Base-by-base conservation (phyloP, 768 basidiomycete species). In the Panaeolus papilionaceus region DNA sequence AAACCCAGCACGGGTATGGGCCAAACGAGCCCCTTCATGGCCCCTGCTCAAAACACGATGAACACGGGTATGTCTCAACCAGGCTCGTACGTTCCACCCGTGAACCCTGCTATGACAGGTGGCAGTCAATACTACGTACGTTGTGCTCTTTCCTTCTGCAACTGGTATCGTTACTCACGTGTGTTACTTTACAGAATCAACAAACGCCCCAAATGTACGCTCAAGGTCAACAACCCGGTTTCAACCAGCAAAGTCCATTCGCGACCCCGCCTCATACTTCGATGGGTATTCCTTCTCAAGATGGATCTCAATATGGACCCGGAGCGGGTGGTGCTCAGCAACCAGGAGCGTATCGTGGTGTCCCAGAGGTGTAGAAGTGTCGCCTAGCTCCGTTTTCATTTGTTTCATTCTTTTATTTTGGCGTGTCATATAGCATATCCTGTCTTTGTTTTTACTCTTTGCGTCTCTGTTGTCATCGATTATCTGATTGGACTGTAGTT, bases 111-210 rank as follows among this genome's bases (percentile, higher is more conserved):
- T 18, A 44, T 20, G 3, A 64, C 54, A 23, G 63, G 54, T 33
- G 26, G 28, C 37, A 58, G 26, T 12, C 47, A 51, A 26, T 58
- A 80, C 61, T 84, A 85, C 67, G 84, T 85, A 71, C 74, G 82
- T 71, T 23, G 2, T 18, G n/a, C 28, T n/a, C 28, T 37, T 20
- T 38, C n/a, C 61, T 38, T 20, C 51, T 23, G 23, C 23, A 23
- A 23, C 23, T 1, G 1, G 1, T 23, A 23, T 23, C 1, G 23
- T 23, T 23, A 23, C 23, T 23, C 23, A 23, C 23, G 1, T 23
- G 23, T 1, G 23, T 23, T 23, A 23, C 0, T 23, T 23, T 23
- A 68, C 8, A 49, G 38, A 83, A 82, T 12, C 83, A 76, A 71
- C 81, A 81, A 28, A 10, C 54, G 14, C 54, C 26, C 4, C 28